Evolutionary conservation across 768 basidiomycete genomes (phyloP), one percentile per base, ranked within the genome.

Genomic region (Tulasnella sp.): DNA sequence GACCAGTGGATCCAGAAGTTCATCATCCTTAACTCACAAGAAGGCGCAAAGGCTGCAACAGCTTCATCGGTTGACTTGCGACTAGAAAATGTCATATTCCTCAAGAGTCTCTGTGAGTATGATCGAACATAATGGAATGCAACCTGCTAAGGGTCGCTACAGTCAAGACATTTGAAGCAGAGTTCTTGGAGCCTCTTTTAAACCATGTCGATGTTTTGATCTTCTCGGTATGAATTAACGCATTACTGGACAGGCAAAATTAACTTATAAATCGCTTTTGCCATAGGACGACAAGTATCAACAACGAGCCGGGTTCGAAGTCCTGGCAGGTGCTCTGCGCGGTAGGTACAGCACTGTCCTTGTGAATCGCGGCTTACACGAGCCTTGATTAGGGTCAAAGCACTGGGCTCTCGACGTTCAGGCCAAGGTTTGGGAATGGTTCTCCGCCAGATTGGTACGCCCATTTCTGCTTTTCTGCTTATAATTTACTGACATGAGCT

Each of bases 231-330:
- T 8, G 25, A 9, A 25, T 64, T 29, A 19, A 25, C 29, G 17
- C 14, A 64, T 64, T 15, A 25, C 17, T 34, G 25, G 31, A 69
- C 31, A 19, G 15, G 74, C 29, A 15, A 19, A 36, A 17, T 25
- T 73, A 38, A 8, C 45, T 77, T 40, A 52, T 40, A 40, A 3
- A 37, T 37, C 14, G n/a, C 5, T 38, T 71, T 25, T 71, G 25
- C 4, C 25, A 37, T 70, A 78, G 78, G 40, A 67, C 22, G 92
- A 94, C 80, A 91, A 93, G 77, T 94, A 91, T 85, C 93, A 94
- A 83, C 94, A 94, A 81, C 88, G 94, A 34, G 93, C 93, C 37
- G 90, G 90, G 34, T 90, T 89, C 72, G 91, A 91, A 83, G 82
- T 95, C 39, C 81, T 96, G 36, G 85, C 88, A 42, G 95, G 94